These are phyloP conservation scores for Knufia petricola DNA, from an alignment of 2,329 filamentous ascomycete species.

Conservation along the genomic window DNA sequence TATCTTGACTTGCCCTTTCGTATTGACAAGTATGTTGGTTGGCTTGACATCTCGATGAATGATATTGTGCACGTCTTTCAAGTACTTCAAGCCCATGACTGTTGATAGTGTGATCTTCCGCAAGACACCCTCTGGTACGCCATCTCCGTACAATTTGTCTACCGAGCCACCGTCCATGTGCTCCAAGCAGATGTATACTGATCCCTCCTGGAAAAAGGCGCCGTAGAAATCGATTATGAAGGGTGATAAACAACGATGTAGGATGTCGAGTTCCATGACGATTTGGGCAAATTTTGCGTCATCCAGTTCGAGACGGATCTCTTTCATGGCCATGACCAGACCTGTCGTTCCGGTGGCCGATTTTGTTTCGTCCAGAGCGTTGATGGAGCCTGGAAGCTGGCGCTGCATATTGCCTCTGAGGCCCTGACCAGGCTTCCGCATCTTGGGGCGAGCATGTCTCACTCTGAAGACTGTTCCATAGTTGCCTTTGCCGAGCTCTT, in stretches of 20 bases:
- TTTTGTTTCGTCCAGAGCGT: conserved; percentile 21
- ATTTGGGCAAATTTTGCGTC: conserved; percentile 96
- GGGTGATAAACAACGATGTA: conserved; percentile 88
- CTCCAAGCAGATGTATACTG: conserved; percentile 98
- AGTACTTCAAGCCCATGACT: conserved; percentile 76
- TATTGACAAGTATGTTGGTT: conserved; percentile 94
- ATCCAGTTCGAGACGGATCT: conserved; percentile 88
- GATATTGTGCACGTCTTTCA: conserved; percentile 98
- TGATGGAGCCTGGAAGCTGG: conserved; percentile 22
- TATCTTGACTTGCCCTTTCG: conserved; percentile 85
- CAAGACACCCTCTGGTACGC: conserved; percentile 78
- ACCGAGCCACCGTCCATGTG: conserved; percentile 98
- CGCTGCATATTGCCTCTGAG: conserved; percentile 49
- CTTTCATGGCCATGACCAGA: conserved; percentile 97
- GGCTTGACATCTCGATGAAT: conserved; percentile 98
- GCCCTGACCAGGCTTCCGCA: conserved; percentile 51
- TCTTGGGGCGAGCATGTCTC: conserved; percentile 63
- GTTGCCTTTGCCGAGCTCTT: conserved; percentile 93
- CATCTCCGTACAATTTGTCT: conserved; percentile 86
- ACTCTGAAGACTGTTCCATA: conserved; percentile 98
- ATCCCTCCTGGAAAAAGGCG: conserved; percentile 96
- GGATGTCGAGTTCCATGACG: conserved; percentile 91
- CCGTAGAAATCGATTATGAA: conserved; percentile 99
- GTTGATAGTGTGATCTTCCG: conserved; percentile 86
- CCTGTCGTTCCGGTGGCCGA: conserved; percentile 47